Conservation (phyloP, 257 asterid species). For the Nicotiana benthamiana region DNA sequence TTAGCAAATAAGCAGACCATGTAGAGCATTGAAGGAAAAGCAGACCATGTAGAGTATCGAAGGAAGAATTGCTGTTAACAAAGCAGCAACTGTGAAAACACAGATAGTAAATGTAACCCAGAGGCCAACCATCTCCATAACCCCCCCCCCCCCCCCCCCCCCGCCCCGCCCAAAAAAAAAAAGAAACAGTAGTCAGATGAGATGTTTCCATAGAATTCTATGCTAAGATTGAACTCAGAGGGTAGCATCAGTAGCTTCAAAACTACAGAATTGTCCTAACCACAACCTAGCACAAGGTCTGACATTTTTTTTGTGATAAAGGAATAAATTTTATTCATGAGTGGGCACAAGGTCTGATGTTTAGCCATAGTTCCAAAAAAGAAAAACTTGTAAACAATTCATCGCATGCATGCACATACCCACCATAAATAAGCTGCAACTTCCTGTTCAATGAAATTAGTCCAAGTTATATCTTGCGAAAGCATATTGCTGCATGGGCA, state of each 20-base stretch:
- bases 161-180: no score
- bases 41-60: neutral
- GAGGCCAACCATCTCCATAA: neutral
- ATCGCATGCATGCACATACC: neutral
- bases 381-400: neutral
- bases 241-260: neutral
- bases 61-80: neutral
- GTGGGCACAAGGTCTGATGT: neutral
- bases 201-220: neutral
- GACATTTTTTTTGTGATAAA: neutral
- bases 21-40: neutral
- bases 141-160: neutral
- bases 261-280: neutral
- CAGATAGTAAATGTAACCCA: neutral
- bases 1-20: constrained; percentile 18
- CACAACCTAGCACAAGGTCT: neutral
- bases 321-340: no score
- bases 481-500: neutral
- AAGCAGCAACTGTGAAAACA: neutral
- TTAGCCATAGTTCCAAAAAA: neutral
- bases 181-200: neutral
- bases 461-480: neutral
- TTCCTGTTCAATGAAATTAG: neutral
- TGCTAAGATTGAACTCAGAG: neutral
- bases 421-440: neutral